Conservation (phyloP, 2,329 filamentous ascomycete genomes). For the Didymella pomorum region DNA sequence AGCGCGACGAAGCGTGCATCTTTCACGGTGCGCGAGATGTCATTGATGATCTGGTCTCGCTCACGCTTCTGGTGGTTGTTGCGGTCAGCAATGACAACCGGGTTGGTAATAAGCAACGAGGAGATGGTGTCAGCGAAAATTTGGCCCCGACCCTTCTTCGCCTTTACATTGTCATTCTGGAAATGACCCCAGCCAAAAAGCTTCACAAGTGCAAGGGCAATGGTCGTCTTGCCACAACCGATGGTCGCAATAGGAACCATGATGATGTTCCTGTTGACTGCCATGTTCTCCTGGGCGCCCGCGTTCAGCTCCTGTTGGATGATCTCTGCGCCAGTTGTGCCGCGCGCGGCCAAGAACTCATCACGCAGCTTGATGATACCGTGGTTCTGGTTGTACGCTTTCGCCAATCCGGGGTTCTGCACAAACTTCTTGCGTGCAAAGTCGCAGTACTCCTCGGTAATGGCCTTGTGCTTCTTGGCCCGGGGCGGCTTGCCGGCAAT, state of each 20-base stretch:
- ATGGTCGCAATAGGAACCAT: constrained; percentile 93
- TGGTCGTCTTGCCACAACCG: constrained; percentile 95
- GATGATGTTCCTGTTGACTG: constrained; percentile 73
- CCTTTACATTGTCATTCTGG: constrained; percentile 95
- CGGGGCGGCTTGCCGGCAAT: constrained; percentile 78
- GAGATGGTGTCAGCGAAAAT: constrained; percentile 78
- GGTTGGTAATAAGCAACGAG: constrained; percentile 67
- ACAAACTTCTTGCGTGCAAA: constrained; percentile 80
- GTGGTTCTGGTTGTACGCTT: constrained; percentile 84
- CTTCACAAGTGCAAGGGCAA: constrained; percentile 80
- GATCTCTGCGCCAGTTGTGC: constrained; percentile 87
- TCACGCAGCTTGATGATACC: constrained; percentile 92
- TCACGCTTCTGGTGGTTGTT: constrained; percentile 94
- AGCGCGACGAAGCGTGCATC: constrained; percentile 80
- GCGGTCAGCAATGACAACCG: constrained; percentile 86
- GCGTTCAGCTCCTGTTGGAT: constrained; percentile 74
- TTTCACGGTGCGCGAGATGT: constrained; percentile 69
- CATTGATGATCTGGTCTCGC: constrained; percentile 83
- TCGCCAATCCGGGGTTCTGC: constrained; percentile 70
- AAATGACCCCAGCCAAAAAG: constrained; percentile 92
- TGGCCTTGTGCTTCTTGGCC: constrained; percentile 84
- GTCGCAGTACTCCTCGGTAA: constrained; percentile 88
- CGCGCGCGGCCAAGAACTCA: constrained; percentile 83
- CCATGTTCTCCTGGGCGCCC: constrained; percentile 59
- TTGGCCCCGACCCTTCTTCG: constrained; percentile 75